Base-by-base conservation (phyloP, 805 yeast genomes). In the Kuraishia ogatae region DNA sequence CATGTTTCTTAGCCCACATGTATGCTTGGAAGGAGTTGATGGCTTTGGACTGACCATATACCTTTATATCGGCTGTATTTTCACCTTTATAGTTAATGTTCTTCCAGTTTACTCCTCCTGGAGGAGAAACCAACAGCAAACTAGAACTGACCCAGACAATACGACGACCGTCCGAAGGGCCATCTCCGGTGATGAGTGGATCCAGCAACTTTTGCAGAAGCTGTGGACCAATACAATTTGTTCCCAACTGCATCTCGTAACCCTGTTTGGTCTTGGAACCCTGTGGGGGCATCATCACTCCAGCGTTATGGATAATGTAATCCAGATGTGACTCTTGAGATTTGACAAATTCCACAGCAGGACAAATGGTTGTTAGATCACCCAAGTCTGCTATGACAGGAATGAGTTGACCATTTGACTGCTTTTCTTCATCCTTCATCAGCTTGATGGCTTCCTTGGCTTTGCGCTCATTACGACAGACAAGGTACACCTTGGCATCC, bases 221-320 rank as follows among this genome's bases (percentile, higher is more conserved):
- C 53, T 70, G 76, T 29, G 79, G 77, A 1, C 77, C 83, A 13
- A 80, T 59, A 20, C 62, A 71, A 61, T 80, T 80, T 19, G 75
- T 72, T 8, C 80, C 83, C 48, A 77, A 63, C 54, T 75, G 78
- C 43, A 67, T 54, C 53, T 80, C 83, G 55, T 67, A 71, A 10
- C 79, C 81, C 63, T 80, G 81, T 15, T 52, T 62, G 2, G 82
- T 71, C 43, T 55, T 57, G 8, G 73, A 58, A 0, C 70, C 74
- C 28, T 50, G 53, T 2, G 78, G 74, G 1, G 75, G 75, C 11
- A 54, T 56, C 76, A 74, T 73, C 2, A 77, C 71, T 29, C 78
- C 79, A 10, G 80, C 80, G 59, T 77, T 78, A 58, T 74, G 71
- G 35, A 77, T 64, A 19, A 74, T 65, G 2, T 71, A 65, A 52